Evolutionary conservation across 2,329 filamentous ascomycete species (phyloP).

Genomic region (Aciculosporium take): DNA sequence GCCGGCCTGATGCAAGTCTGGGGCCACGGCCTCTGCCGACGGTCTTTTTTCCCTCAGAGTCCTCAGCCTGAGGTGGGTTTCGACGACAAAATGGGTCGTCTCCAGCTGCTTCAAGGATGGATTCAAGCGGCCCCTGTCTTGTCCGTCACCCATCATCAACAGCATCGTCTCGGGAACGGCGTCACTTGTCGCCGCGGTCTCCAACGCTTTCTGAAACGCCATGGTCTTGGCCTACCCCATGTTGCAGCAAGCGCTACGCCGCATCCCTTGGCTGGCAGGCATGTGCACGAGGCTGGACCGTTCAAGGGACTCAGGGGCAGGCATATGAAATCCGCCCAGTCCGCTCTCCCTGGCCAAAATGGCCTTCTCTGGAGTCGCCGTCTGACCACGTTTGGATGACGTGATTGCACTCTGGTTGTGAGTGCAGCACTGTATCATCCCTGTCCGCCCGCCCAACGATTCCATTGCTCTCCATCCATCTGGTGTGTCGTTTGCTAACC

Average conservation of each 20-base stretch:
- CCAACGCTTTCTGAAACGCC: conserved; percentile 16
- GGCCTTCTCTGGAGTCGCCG: conserved; percentile 7
- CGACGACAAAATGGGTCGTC: conserved; percentile 3
- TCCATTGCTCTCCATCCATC: too few relatives aligned
- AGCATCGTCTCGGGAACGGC: conserved; percentile 16
- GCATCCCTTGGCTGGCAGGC: background rate
- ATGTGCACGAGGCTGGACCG: background rate
- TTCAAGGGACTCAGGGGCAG: conserved; percentile 1
- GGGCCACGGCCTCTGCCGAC: background rate
- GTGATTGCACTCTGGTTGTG: conserved; percentile 1
- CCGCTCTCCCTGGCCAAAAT: conserved; percentile 1
- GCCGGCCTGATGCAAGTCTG: background rate
- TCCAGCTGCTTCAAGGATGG: too few relatives aligned
- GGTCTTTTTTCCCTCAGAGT: background rate
- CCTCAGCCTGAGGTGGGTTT: background rate
- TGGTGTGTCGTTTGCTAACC: too few relatives aligned
- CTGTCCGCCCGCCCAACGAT: conserved; percentile 1
- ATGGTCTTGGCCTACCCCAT: conserved; percentile 5
- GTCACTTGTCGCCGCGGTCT: conserved; percentile 15
- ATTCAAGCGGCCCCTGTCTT: too few relatives aligned
- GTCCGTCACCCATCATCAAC: background rate
- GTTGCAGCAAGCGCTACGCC: conserved; percentile 4
- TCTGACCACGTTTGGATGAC: conserved; percentile 6
- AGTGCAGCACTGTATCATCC: conserved; percentile 3
- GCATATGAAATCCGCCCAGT: background rate